These are phyloP conservation scores for Monilinia vaccinii-corymbosi DNA, from an alignment of 2,329 filamentous ascomycete species.

Conservation along the genomic window DNA sequence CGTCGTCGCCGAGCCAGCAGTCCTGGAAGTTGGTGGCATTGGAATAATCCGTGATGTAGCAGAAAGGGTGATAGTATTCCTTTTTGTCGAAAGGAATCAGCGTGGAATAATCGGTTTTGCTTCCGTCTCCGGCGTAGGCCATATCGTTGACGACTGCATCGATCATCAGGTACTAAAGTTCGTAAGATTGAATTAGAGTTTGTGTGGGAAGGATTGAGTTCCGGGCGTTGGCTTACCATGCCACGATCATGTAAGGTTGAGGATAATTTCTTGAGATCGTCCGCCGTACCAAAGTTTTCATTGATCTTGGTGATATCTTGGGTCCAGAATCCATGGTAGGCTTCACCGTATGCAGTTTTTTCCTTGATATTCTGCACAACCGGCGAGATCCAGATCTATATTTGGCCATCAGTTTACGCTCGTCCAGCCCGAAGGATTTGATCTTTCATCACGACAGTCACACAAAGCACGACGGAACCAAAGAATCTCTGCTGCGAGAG, in stretches of 20 bases:
- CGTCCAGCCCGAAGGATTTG: neutral
- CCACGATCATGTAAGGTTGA: constrained; percentile 43
- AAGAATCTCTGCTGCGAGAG: neutral
- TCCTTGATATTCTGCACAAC: constrained; percentile 33
- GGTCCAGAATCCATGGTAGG: constrained; percentile 38
- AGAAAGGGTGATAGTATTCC: constrained; percentile 15
- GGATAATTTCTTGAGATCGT: constrained; percentile 49
- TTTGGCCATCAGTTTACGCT: neutral
- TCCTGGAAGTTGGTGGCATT: constrained; percentile 27
- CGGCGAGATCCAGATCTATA: constrained; percentile 34
- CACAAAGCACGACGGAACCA: neutral
- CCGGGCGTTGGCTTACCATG: constrained; percentile 30
- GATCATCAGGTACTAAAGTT: constrained; percentile 34
- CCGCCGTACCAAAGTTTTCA: constrained; percentile 46
- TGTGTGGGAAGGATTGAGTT: neutral
- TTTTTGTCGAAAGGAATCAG: constrained; percentile 17
- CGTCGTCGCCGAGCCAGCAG: constrained; percentile 27
- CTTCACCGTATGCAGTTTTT: constrained; percentile 31
- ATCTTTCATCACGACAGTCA: neutral
- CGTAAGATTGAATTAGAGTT: neutral
- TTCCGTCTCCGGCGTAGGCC: constrained; percentile 20
- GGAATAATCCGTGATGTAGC: constrained; percentile 28
- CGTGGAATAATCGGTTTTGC: constrained; percentile 12
- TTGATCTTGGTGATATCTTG: constrained; percentile 43
- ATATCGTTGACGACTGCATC: constrained; percentile 42